Percentiles rank a stretch among this genome's conserved stretches.
Evolutionary conservation across 2,329 filamentous ascomycete species (phyloP).

Genomic region (Sordariomycetes sp.): DNA sequence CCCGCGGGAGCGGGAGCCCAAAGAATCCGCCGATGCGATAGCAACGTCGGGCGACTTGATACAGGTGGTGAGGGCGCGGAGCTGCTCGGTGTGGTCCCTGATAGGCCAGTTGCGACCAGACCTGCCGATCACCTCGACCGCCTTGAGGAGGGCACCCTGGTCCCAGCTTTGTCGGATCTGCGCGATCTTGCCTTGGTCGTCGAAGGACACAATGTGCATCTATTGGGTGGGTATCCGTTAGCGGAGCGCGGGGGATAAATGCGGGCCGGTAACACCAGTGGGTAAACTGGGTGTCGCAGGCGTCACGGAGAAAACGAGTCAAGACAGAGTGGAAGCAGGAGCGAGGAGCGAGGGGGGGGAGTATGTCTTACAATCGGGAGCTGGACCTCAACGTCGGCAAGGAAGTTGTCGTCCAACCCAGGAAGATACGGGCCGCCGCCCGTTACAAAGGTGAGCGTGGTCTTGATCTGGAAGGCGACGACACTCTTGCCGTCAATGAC

Average conservation of each 20-base stretch:
- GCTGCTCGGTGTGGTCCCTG: constrained; percentile 74
- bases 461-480: constrained; percentile 72
- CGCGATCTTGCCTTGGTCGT: constrained; percentile 63
- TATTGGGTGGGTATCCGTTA: constrained; percentile 21
- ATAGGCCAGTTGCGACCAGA: constrained; percentile 93
- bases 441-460: constrained; percentile 68
- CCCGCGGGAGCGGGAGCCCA: constrained; percentile 34
- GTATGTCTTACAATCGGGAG: constrained; percentile 65
- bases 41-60: constrained; percentile 35
- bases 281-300: neutral
- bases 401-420: constrained; percentile 85
- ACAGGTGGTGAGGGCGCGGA: constrained; percentile 59
- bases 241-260: constrained; percentile 1
- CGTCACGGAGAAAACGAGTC: neutral
- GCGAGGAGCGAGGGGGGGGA: neutral
- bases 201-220: constrained; percentile 84
- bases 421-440: constrained; percentile 83
- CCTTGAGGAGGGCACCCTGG: constrained; percentile 83
- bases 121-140: constrained; percentile 86
- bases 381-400: constrained; percentile 69
- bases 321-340: neutral
- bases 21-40: constrained; percentile 19
- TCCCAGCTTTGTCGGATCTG: constrained; percentile 93
- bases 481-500: constrained; percentile 60
- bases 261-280: neutral